Evolutionary conservation across 257 asterid genomes (phyloP).

Genomic region (Linderniella brevidens): DNA sequence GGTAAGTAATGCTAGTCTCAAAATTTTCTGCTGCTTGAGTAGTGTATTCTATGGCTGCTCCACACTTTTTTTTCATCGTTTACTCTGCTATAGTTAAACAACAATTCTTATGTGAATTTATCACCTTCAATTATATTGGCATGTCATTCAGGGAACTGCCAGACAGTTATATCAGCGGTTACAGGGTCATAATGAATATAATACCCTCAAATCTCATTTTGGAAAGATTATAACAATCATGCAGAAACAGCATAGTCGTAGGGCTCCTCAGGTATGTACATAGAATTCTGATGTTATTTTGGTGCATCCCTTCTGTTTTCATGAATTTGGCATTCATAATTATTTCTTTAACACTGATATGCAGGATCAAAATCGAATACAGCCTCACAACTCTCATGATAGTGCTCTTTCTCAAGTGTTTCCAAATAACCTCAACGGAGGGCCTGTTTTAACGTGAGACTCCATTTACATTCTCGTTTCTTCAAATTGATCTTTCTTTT

Average conservation of each 20-base stretch:
- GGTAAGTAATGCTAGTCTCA: slow-evolving; percentile 20
- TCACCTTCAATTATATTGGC: slow-evolving; percentile 9
- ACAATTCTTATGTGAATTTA: slow-evolving; percentile 1
- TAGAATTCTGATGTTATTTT: slow-evolving; percentile 9
- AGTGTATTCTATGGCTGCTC: not conserved
- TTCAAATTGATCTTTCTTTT: not conserved
- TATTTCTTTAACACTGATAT: slow-evolving; percentile 20
- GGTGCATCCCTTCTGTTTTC: not conserved
- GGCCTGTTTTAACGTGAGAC: slow-evolving; percentile 68
- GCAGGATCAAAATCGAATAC: slow-evolving; percentile 71
- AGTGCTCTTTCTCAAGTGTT: slow-evolving; percentile 60
- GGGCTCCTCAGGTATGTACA: slow-evolving; percentile 55
- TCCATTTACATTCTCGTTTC: too few species aligned
- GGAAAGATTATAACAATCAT: slow-evolving; percentile 65
- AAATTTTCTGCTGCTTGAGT: slow-evolving; percentile 5
- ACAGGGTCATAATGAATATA: slow-evolving; percentile 96
- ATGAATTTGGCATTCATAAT: not conserved
- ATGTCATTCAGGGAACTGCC: slow-evolving; percentile 74
- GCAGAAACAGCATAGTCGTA: slow-evolving; percentile 39
- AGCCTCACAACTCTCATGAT: slow-evolving; percentile 72
- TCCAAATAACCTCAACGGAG: slow-evolving; percentile 70
- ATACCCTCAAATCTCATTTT: slow-evolving; percentile 73
- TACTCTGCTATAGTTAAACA: not conserved
- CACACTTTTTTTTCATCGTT: not conserved
- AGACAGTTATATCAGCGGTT: slow-evolving; percentile 80